Evolutionary conservation across 768 basidiomycete species (phyloP), one percentile per base, ranked within the genome.

Genomic region (Suillus plorans): DNA sequence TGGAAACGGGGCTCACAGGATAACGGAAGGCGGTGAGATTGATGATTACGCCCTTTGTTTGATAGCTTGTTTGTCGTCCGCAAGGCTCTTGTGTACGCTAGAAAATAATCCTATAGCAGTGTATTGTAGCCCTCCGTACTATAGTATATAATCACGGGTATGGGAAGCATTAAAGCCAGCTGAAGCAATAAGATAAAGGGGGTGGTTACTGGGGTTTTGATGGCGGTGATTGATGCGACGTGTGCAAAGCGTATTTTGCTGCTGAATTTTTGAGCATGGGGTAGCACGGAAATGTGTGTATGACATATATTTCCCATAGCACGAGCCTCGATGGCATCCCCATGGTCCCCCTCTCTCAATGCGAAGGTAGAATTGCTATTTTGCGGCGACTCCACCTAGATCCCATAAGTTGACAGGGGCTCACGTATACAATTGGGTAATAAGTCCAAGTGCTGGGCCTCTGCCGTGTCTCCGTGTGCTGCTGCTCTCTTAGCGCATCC

Each of bases 1-100:
- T 94, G 91, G 90, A 80, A 80, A 64, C 67, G 60, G 41, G 74
- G 69, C 37, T 64, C 63, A 53, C 69, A 47, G 57, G 41, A 60
- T 36, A 64, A 52, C 20, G 55, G 69, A 64, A 49, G 64, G 20
- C 55, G 63, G 64, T 72, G 65, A 72, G 45, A 53, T 22, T 59
- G 52, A 49, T 42, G 50, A 36, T 61, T 50, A 22, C 49, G 52
- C 55, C 55, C 42, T 16, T 13, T 31, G 20, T 36, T 34, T 36
- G 53, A 36, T 13, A 36, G 6, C 20, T 37, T n/a, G 34, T 55
- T 55, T 36, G 31, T 53, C 31, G 31, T 34, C 20, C 5, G 20
- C 34, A 12, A 36, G 34, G 31, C 53, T 31, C 4, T 53, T 53
- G 50, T 31, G 31, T 53, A 55, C 20, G 20, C 18, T 55, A 34